These are phyloP conservation scores for Lonicera japonica DNA, from an alignment of 129 eudicot genomes.

Conservation along the genomic window DNA sequence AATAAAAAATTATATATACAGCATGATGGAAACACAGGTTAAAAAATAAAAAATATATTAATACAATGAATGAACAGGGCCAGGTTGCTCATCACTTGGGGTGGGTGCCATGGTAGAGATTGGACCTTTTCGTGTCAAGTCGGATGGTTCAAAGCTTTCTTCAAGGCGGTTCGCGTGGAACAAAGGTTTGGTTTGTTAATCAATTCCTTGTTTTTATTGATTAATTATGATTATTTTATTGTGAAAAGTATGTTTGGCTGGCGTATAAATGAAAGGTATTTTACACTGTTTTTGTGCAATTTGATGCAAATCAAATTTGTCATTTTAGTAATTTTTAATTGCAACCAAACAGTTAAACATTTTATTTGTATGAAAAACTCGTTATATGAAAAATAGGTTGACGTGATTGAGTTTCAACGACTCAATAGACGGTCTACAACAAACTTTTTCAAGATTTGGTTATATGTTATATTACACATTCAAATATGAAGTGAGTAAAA, in stretches of 20 bases:
- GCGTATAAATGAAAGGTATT: too few species aligned
- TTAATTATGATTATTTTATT: background rate
- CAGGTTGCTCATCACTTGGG: slow-evolving; percentile 62
- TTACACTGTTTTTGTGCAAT: too few species aligned
- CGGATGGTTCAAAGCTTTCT: slow-evolving; percentile 53
- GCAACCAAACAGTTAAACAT: too few species aligned
- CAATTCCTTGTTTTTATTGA: background rate
- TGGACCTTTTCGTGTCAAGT: slow-evolving; percentile 62
- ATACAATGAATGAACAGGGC: slow-evolving; percentile 25
- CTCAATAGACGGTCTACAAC: too few species aligned
- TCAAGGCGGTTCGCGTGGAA: slow-evolving; percentile 50
- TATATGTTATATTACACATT: background rate
- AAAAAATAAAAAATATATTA: background rate
- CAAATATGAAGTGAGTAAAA: background rate
- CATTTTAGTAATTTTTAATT: too few species aligned
- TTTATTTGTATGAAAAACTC: too few species aligned
- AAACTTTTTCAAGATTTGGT: background rate
- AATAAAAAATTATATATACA: too few species aligned
- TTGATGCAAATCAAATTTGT: too few species aligned
- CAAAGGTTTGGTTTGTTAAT: slow-evolving; percentile 22
- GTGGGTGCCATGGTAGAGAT: slow-evolving; percentile 61
- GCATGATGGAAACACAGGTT: too few species aligned
- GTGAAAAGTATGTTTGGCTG: too few species aligned
- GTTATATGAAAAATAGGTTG: too few species aligned
- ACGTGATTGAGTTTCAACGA: too few species aligned